Conservation (phyloP, 1,139 yeast species). For the Yueomyces sp. region DNA sequence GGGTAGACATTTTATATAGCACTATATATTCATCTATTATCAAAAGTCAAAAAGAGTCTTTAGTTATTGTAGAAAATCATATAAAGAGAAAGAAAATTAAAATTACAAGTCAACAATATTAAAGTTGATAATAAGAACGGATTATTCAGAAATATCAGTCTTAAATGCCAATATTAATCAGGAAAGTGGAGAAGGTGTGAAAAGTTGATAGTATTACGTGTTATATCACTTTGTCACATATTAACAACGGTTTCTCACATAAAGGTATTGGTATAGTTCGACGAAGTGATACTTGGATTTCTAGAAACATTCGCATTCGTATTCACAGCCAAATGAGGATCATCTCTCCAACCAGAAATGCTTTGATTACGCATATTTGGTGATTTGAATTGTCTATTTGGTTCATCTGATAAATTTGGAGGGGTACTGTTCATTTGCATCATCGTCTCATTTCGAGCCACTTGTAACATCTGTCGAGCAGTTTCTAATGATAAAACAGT, state of each 20-base stretch:
- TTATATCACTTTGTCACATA: no score
- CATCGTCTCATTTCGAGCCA: conserved; percentile 50
- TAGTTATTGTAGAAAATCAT: no score
- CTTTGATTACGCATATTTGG: not conserved
- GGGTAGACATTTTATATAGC: no score
- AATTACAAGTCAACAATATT: no score
- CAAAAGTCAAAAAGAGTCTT: no score
- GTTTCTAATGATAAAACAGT: conserved; percentile 80
- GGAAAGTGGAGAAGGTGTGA: no score
- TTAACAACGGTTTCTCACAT: not conserved
- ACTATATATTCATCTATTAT: no score
- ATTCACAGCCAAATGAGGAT: not conserved
- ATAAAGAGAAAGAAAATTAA: no score
- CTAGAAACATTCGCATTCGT: not conserved
- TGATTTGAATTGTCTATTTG: not conserved
- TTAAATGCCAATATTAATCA: no score
- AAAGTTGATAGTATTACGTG: no score
- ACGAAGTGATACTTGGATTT: not conserved
- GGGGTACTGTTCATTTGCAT: conserved; percentile 11
- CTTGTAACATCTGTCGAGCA: conserved; percentile 77
- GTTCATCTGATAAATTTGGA: not conserved
- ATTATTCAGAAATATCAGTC: no score
- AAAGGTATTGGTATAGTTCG: not conserved
- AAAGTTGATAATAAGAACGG: no score
- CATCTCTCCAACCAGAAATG: not conserved